Evolutionary conservation across 2,329 filamentous ascomycete genomes (phyloP).

Genomic region (Aspergillus persii): DNA sequence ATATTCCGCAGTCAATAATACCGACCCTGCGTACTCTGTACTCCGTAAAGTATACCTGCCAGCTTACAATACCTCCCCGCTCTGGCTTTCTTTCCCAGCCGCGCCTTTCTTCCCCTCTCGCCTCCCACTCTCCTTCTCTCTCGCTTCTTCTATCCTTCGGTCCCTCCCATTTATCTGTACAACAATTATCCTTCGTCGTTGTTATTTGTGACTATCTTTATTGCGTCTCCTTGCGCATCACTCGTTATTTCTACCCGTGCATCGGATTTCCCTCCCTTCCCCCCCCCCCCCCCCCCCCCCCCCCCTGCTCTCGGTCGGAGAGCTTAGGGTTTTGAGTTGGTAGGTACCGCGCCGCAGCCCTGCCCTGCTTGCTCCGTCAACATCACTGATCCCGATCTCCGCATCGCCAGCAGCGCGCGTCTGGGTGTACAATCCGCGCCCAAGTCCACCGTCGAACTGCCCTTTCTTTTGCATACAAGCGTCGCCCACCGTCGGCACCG

Average conservation of each 20-base stretch:
- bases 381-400: constrained; percentile 31
- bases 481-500: neutral
- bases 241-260: constrained; percentile 24
- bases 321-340: constrained; percentile 13
- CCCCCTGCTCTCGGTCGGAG: constrained; percentile 16
- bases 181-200: constrained; percentile 24
- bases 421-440: constrained; percentile 11
- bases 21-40: too few species aligned
- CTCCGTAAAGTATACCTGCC: neutral
- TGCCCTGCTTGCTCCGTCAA: constrained; percentile 21
- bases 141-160: constrained; percentile 16
- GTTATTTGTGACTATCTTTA: constrained; percentile 10
- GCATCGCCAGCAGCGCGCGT: constrained; percentile 27
- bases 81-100: constrained; percentile 19
- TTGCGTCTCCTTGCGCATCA: constrained; percentile 13
- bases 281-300: constrained; percentile 1
- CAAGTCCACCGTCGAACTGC: constrained; percentile 15
- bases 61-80: neutral
- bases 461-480: constrained; percentile 16
- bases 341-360: constrained; percentile 11
- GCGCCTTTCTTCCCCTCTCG: constrained; percentile 18
- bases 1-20: too few species aligned
- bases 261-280: neutral
- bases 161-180: constrained; percentile 25
- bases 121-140: constrained; percentile 19